Conservation (phyloP, 441 rosid genomes). For the Adansonia gregorii region DNA sequence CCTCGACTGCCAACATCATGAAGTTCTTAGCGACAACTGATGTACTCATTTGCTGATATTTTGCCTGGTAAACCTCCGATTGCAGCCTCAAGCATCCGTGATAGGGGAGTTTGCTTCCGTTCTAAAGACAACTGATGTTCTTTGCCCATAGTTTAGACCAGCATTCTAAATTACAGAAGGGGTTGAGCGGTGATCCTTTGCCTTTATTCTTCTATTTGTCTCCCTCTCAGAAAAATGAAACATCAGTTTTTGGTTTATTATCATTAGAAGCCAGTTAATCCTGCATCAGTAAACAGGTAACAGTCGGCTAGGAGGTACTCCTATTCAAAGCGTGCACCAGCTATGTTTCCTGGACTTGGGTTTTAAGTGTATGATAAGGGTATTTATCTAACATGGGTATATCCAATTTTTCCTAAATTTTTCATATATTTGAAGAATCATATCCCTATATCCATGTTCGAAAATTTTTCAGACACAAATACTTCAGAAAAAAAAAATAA, state of each 20-base stretch:
- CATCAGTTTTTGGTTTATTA: conserved; percentile 2
- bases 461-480: too few species aligned
- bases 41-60: conserved; percentile 2
- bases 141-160: not conserved
- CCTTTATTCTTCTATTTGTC: conserved; percentile 1
- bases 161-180: not conserved
- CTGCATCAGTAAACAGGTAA: not conserved
- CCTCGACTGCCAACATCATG: conserved; percentile 22
- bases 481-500: too few species aligned
- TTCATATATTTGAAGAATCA: too few species aligned
- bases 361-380: too few species aligned
- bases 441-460: too few species aligned
- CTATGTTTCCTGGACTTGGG: too few species aligned
- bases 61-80: not conserved
- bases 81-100: conserved; percentile 14
- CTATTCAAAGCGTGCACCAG: not conserved
- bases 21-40: not conserved
- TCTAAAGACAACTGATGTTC: too few species aligned
- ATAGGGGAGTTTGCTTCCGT: not conserved
- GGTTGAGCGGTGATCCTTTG: not conserved
- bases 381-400: too few species aligned
- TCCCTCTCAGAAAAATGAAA: not conserved
- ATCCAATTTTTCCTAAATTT: too few species aligned
- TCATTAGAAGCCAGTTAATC: not conserved
- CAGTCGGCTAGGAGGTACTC: not conserved